phyloP scores from a whole-genome alignment of 441 rosid genomes.

The Aquilaria agallochum region DNA sequence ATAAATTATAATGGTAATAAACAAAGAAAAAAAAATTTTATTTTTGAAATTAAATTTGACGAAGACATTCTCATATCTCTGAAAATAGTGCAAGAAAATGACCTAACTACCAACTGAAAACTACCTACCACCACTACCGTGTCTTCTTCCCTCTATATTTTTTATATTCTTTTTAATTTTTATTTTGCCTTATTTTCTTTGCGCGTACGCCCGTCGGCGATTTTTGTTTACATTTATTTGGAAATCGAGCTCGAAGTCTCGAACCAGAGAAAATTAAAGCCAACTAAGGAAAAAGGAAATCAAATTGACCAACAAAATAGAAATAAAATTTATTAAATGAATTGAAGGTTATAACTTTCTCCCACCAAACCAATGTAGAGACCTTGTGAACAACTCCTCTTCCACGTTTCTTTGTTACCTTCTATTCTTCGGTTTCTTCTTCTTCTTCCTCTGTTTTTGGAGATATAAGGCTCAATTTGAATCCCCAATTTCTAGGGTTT shows the following conservation, averaged over 20 bases:
- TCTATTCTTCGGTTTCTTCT: constrained; percentile 15
- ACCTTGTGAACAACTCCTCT: constrained; percentile 2
- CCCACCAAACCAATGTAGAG: constrained; percentile 21
- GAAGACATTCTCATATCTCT: no score
- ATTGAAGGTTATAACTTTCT: neutral
- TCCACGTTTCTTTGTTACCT: constrained; percentile 11
- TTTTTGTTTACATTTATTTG: neutral
- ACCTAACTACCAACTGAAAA: constrained; percentile 32
- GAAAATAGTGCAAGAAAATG: constrained; percentile 3
- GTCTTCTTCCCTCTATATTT: neutral
- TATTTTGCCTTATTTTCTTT: constrained; percentile 13
- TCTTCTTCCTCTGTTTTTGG: constrained; percentile 13
- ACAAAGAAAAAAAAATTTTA: no score
- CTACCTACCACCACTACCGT: constrained; percentile 35
- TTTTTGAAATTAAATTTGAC: no score
- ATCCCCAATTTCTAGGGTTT: constrained; percentile 17
- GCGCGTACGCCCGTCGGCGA: neutral
- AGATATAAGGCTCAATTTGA: neutral
- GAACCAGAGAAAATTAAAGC: no score
- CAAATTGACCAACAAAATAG: no score
- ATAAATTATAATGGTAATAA: no score
- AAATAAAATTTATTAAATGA: no score
- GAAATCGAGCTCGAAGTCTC: neutral
- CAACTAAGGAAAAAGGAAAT: no score
- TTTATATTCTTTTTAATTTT: constrained; percentile 18